Evolutionary conservation across 2,329 filamentous ascomycete species (phyloP).

Genomic region (Talaromyces pinophilus): DNA sequence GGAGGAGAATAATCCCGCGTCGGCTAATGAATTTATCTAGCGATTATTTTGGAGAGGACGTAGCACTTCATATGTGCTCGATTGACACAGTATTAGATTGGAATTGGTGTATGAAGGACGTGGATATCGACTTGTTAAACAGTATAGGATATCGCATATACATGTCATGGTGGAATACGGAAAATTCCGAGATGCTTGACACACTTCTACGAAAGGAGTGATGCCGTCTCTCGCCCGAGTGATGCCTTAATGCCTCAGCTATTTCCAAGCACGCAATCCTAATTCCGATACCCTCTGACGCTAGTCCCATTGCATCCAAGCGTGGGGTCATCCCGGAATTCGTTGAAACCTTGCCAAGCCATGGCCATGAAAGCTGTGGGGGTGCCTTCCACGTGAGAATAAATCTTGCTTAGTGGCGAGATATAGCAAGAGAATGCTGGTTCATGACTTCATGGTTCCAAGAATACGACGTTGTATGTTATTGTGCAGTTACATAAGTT

Average conservation of each 20-base stretch:
- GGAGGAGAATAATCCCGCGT: constrained; percentile 7
- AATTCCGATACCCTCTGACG: neutral
- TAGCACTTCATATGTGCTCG: neutral
- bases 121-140: neutral
- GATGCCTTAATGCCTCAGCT: neutral
- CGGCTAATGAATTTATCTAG: neutral
- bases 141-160: neutral
- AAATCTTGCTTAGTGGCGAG: neutral
- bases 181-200: neutral
- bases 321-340: neutral
- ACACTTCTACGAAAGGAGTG: neutral
- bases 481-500: neutral
- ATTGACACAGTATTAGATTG: neutral
- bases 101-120: neutral
- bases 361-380: neutral
- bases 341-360: neutral
- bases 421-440: neutral
- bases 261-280: neutral
- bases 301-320: neutral
- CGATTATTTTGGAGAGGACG: neutral
- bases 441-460: neutral
- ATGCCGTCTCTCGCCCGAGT: constrained; percentile 1
- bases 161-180: neutral
- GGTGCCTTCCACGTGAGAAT: neutral
- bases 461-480: neutral